Conservation (phyloP, 2,329 filamentous ascomycete species). For the Trichophyton benhamiae region DNA sequence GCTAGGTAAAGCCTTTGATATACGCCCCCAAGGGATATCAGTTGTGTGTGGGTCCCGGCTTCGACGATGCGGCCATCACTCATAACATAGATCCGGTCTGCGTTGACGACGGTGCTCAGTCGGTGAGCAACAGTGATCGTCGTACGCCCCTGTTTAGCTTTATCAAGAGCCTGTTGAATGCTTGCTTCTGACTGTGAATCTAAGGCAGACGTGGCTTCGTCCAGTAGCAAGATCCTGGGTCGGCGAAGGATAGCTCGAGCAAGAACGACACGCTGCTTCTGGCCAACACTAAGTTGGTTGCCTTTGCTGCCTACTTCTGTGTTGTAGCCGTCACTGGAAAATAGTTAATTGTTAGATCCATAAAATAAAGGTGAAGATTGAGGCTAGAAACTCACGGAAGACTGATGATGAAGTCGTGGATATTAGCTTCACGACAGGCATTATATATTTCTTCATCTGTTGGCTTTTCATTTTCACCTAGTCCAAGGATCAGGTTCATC, state of each 20-base stretch:
- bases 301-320: conserved; percentile 46
- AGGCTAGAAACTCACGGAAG: conserved; percentile 24
- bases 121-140: conserved; percentile 65
- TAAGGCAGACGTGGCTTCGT: conserved; percentile 46
- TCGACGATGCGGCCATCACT: conserved; percentile 54
- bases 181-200: conserved; percentile 52
- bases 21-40: conserved; percentile 50
- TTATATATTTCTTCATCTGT: conserved; percentile 54
- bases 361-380: neutral
- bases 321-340: conserved; percentile 26
- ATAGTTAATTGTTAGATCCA: neutral
- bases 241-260: conserved; percentile 41
- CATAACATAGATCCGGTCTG: conserved; percentile 67
- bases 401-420: conserved; percentile 45
- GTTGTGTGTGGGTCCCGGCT: conserved; percentile 51
- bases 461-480: conserved; percentile 41
- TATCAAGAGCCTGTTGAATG: conserved; percentile 55
- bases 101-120: conserved; percentile 61
- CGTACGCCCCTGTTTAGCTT: conserved; percentile 39
- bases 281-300: conserved; percentile 40
- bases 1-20: conserved; percentile 39
- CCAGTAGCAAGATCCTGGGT: conserved; percentile 40
- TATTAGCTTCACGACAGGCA: conserved; percentile 48
- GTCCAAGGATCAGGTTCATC: conserved; percentile 54
- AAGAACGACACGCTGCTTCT: conserved; percentile 42